Percentiles rank a stretch among this genome's conserved stretches.
phyloP scores from a whole-genome alignment of 331 rosid genomes.

The Rhamnella rubrinervis region DNA sequence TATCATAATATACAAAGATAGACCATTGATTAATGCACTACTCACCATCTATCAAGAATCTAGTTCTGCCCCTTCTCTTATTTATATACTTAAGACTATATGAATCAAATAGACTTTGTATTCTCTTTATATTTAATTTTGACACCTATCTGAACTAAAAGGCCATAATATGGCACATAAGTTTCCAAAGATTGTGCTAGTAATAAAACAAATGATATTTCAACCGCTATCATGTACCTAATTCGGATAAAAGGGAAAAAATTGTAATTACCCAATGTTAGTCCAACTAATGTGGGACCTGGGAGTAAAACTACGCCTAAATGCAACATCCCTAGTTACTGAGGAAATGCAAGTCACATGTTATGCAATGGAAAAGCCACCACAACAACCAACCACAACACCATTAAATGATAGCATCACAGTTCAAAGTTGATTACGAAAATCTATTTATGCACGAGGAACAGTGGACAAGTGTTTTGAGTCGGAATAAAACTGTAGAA shows the following conservation, averaged over 20 bases:
- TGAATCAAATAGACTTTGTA: not conserved
- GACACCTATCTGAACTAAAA: not conserved
- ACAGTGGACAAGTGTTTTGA: not conserved
- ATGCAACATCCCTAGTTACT: not conserved
- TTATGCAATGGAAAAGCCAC: not conserved
- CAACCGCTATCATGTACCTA: not conserved
- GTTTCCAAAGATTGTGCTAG: not conserved
- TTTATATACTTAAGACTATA: not conserved
- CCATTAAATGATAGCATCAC: not conserved
- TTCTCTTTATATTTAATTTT: not conserved
- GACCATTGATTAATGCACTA: not conserved
- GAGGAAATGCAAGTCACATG: conserved; percentile 4
- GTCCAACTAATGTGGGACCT: conserved; percentile 4
- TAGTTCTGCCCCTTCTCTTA: not conserved
- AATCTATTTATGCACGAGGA: conserved; percentile 18
- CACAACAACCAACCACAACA: conserved; percentile 4
- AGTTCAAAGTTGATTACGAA: conserved; percentile 6
- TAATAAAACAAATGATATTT: not conserved
- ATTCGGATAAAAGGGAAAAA: not conserved
- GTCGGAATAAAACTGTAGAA: not conserved
- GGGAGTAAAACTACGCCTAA: not conserved
- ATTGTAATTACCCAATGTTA: not conserved
- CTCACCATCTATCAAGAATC: not conserved
- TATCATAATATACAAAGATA: too few relatives aligned
- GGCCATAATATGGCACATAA: not conserved